A percentile compares a stretch with the other conserved stretches of the same genome.
phyloP scores from a whole-genome alignment of 2,329 filamentous ascomycete species.

The Daldinia sp. region DNA sequence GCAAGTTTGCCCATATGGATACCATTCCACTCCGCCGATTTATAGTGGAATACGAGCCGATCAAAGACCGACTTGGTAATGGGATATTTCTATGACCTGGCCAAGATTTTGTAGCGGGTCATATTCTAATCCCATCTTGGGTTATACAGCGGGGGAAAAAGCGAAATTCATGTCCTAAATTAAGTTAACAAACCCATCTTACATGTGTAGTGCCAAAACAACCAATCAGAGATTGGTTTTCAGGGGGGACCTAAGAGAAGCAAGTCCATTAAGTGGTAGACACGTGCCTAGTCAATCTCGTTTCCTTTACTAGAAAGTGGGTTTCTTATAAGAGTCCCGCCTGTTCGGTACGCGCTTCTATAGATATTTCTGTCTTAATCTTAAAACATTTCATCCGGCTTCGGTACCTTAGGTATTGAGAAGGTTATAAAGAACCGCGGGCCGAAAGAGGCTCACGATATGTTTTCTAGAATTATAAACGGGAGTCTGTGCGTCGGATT shows the following conservation, averaged over 20 bases:
- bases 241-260: constrained; percentile 27
- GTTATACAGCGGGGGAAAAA: constrained; percentile 25
- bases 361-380: constrained; percentile 22
- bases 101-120: constrained; percentile 24
- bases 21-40: constrained; percentile 16
- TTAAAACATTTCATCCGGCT: constrained; percentile 31
- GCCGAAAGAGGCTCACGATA: constrained; percentile 41
- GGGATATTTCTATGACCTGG: constrained; percentile 17
- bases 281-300: constrained; percentile 40
- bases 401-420: constrained; percentile 39
- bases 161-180: constrained; percentile 40
- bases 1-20: constrained; percentile 12
- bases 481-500: constrained; percentile 44
- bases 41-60: constrained; percentile 15
- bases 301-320: constrained; percentile 35
- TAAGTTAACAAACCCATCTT: constrained; percentile 37
- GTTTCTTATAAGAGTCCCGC: constrained; percentile 40
- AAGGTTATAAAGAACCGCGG: constrained; percentile 10
- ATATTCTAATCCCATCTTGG: constrained; percentile 32
- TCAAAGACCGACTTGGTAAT: constrained; percentile 19
- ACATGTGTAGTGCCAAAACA: constrained; percentile 29
- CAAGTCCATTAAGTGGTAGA: constrained; percentile 41
- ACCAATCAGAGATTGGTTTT: constrained; percentile 41
- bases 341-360: constrained; percentile 38
- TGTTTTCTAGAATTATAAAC: constrained; percentile 34